Conservation (phyloP, 2,329 filamentous ascomycete species). For the Alternaria arborescens region DNA sequence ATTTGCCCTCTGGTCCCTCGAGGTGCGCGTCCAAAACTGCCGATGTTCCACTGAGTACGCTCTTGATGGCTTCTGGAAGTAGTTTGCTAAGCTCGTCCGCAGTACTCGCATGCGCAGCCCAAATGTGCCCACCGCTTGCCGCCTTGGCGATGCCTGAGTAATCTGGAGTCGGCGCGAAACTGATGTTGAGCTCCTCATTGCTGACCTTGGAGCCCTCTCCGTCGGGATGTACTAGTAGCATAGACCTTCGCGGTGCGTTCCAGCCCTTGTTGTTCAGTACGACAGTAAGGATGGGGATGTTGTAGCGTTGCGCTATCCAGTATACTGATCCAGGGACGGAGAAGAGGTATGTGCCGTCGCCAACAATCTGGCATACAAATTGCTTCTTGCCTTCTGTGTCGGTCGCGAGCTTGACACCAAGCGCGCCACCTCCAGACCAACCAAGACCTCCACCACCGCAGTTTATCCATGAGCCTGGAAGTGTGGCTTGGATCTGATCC, state of each 20-base stretch:
- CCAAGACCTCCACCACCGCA: conserved; percentile 82
- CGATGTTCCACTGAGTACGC: conserved; percentile 64
- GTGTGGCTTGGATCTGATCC: conserved; percentile 73
- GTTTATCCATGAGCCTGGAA: conserved; percentile 80
- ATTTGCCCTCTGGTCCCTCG: conserved; percentile 65
- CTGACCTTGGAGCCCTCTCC: conserved; percentile 68
- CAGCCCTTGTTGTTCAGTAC: conserved; percentile 76
- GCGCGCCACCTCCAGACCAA: conserved; percentile 77
- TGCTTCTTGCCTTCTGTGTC: conserved; percentile 57
- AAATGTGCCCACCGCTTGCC: conserved; percentile 68
- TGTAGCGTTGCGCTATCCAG: conserved; percentile 73
- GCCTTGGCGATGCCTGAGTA: conserved; percentile 74
- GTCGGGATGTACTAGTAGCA: conserved; percentile 71
- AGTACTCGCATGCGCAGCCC: conserved; percentile 67
- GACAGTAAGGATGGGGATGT: conserved; percentile 71
- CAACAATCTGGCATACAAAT: conserved; percentile 63
- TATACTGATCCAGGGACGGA: conserved; percentile 71
- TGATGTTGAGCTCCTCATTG: conserved; percentile 72
- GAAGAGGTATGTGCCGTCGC: conserved; percentile 74
- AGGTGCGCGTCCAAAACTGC: conserved; percentile 71
- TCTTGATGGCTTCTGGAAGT: conserved; percentile 66
- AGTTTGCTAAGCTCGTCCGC: conserved; percentile 63
- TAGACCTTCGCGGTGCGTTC: conserved; percentile 70
- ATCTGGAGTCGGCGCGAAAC: conserved; percentile 71
- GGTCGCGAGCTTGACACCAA: conserved; percentile 78